Evolutionary conservation across 176 grass and related monocot species (phyloP), one percentile per base, ranked within the genome.

Genomic region (Phragmites australis): DNA sequence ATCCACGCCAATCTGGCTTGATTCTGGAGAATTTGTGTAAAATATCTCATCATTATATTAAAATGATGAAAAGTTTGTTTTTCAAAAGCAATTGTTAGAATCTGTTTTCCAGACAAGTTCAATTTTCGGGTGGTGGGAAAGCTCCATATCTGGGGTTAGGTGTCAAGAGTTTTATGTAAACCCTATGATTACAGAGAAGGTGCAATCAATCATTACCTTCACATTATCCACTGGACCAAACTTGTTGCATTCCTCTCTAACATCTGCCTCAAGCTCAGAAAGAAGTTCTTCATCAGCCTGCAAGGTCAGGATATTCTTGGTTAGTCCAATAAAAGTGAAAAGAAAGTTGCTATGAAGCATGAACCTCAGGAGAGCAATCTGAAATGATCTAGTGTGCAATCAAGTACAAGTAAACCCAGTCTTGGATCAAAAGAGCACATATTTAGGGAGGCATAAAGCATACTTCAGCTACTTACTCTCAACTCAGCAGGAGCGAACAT

Each of bases 401-500:
- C 19, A 47, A 48, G 26, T 22, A 61, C 57, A 77, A 5, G 22
- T 27, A 29, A 18, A 27, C 8, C 17, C 21, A 45, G 23, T 34
- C 11, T 47, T 17, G 15, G 27, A 77, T 62, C 17, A 41, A 55
- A 72, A 22, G 22, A 9, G 12, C 21, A 67, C 34, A 72, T 14
- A 68, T 68, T 58, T 30, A 1, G 11, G 23, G 32, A 26, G 15
- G 60, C 29, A 54, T 74, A 56, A 82, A 69, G 60, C 37, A 78
- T 70, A 26, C 37, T 71, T 68, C 83, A 75, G 74, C 48, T 80
- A 72, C 84, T 86, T 87, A 99, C 96, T 85, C 92, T 93, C 68
- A 99, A 75, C 68, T 98, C 96, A 81, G 90, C 81, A 72, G 92
- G 92, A 63, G 78, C 79, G 70, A 98, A 99, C 92, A 99, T 95